Base-by-base conservation (phyloP, 2,329 filamentous ascomycete genomes). In the Diplodia corticola region DNA sequence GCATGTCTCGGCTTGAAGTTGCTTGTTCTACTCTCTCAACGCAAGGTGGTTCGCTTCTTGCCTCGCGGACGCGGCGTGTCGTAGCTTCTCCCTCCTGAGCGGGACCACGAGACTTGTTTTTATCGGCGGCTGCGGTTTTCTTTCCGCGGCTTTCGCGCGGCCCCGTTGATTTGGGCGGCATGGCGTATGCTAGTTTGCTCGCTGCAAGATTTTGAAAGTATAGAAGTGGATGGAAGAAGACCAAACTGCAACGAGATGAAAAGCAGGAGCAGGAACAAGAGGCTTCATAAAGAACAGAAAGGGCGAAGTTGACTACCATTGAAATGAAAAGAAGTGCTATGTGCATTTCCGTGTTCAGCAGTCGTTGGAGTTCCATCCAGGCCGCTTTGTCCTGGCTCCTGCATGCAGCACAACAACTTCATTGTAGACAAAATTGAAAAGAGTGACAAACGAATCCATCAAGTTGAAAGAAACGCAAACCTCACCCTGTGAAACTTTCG, bases 321-420 rank as follows among this genome's bases (percentile, higher is more conserved):
- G 24, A 59, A 26, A 24, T 6, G 17, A 7, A 26, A 9, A 24
- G 57, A 49, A 17, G 13, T 61, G 57, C 33, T 6, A n/a, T 6
- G 20, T n/a, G 17, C 7, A 10, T 49, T 30, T 54, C 48, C 61
- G 24, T 57, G 51, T 48, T 26, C 40, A n/a, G 63, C 28, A 7
- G 37, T 65, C 35, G 51, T 50, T 55, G 26, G 20, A 17, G 28
- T 48, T 48, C 37, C 6, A 49, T 17, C 6, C 24, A 30, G 17
- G 22, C 4, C 6, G n/a, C 51, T 57, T 65, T 65, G 63, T 65
- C 15, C 33, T 0, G 6, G 13, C 7, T 35, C 28, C 50, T 51
- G 63, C 63, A 57, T 57, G 63, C 63, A 49, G 63, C 51, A n/a
- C n/a, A 46, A 22, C 33, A 46, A 17, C 35, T 13, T 22, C 49